Base-by-base conservation (phyloP, 225 moss, liverwort and hornwort genomes). In the Bryum argenteum region DNA sequence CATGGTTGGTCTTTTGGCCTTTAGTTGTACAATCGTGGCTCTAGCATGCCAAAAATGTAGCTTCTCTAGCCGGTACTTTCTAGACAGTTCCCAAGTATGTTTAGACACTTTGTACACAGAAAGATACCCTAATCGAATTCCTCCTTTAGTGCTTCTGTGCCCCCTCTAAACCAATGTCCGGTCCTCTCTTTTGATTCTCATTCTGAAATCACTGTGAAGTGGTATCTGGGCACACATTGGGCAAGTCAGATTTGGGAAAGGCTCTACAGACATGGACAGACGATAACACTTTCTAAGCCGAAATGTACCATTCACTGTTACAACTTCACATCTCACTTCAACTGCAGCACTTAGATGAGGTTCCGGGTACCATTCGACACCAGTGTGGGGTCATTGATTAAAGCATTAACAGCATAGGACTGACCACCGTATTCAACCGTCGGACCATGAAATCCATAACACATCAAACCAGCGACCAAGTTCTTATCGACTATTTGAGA, bases 361-460 rank as follows among this genome's bases (percentile, higher is more conserved):
- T 56, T 56, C 24, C 0, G 26, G 24, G 13, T 56, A 56, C 56
- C 56, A 56, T 13, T 56, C 24, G 23, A 56, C 20, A 56, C 50
- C 50, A 20, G 1, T 0, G 21, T 68, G 54, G 11, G 55, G n/a
- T 68, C 40, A 1, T 68, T 40, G 0, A 68, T 17, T 26, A 54
- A 41, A 8, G 28, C 40, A 55, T 20, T 54, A 4, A 54, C 53
- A 1, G 2, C 20, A 12, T 41, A 54, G 0, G 20, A 54, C 11
- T 54, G 18, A 5, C 20, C 15, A 20, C 55, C 54, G 19, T 68
- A 68, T 41, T 53, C 18, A 38, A 68, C 11, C 11, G 3, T 68
- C 18, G 68, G 55, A 68, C 55, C 55, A 18, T 18, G 16, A 38
- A 38, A 68, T 2, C 67, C 67, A 39, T 68, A 68, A 10, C 37